A percentile compares a stretch with the other conserved stretches of the same genome.
These are phyloP conservation scores for Gilbertella persicaria DNA, from an alignment of 371 early-diverging fungal species.

Conservation along the genomic window DNA sequence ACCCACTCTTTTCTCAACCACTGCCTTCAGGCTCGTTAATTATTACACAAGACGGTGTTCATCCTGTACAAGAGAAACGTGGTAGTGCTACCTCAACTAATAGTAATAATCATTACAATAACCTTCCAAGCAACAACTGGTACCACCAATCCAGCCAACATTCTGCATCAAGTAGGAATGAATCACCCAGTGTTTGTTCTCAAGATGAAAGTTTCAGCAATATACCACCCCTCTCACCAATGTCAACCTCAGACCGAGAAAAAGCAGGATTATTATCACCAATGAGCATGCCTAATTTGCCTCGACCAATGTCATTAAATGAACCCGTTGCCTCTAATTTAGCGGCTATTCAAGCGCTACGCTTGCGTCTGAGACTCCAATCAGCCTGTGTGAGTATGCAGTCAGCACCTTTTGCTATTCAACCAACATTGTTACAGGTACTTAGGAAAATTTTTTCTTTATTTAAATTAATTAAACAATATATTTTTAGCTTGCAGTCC, in stretches of 20 bases:
- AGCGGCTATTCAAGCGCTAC: conserved; percentile 46
- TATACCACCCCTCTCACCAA: conserved; percentile 12
- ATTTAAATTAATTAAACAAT: conserved; percentile 1
- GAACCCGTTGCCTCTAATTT: conserved; percentile 31
- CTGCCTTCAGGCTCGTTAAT: conserved; percentile 38
- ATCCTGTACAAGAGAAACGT: conserved; percentile 15
- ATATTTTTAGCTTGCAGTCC: conserved; percentile 42
- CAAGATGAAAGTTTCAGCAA: not conserved
- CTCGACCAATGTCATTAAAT: conserved; percentile 21
- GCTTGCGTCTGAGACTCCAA: conserved; percentile 39
- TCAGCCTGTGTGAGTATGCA: conserved; percentile 40
- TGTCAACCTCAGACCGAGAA: not conserved
- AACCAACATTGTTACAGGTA: conserved; percentile 54
- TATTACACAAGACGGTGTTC: conserved; percentile 34
- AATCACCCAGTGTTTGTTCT: not conserved
- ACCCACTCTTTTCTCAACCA: conserved; percentile 29
- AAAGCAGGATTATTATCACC: not conserved
- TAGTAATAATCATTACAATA: conserved; percentile 6
- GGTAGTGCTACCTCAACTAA: not conserved
- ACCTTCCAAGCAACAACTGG: conserved; percentile 5
- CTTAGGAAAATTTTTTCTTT: conserved; percentile 6
- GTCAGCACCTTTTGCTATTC: conserved; percentile 34
- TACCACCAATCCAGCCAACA: not conserved
- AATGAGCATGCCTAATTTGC: not conserved
- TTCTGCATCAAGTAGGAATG: not conserved